A percentile compares a stretch with the other conserved stretches of the same genome.
phyloP scores from a whole-genome alignment of 352 stramenopile species.

The Phytophthora sp. region DNA sequence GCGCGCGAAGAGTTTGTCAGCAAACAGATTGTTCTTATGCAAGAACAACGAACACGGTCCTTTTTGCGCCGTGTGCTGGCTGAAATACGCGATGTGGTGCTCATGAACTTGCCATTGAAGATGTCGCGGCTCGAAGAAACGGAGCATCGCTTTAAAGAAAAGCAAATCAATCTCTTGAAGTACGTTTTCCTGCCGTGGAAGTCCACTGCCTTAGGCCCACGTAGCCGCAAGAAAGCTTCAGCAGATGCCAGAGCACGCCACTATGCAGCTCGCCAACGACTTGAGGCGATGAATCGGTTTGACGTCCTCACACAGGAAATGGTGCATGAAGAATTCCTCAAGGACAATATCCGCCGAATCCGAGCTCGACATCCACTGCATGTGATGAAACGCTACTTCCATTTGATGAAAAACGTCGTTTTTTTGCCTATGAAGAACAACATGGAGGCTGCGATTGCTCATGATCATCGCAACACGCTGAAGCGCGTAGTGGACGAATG shows the following conservation, averaged over 20 bases:
- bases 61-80: slow-evolving; percentile 59
- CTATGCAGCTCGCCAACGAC: slow-evolving; percentile 49
- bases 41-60: slow-evolving; percentile 40
- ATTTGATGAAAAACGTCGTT: slow-evolving; percentile 45
- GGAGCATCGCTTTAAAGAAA: slow-evolving; percentile 51
- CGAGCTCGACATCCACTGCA: slow-evolving; percentile 47
- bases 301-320: slow-evolving; percentile 78
- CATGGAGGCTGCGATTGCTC: slow-evolving; percentile 31
- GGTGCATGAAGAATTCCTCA: slow-evolving; percentile 81
- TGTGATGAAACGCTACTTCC: slow-evolving; percentile 54
- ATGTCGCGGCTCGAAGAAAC: slow-evolving; percentile 61
- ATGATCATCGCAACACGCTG: slow-evolving; percentile 47
- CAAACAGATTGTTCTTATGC: slow-evolving; percentile 52
- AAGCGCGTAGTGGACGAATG: slow-evolving; percentile 43
- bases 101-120: slow-evolving; percentile 72
- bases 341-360: slow-evolving; percentile 74
- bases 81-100: slow-evolving; percentile 69
- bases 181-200: slow-evolving; percentile 64
- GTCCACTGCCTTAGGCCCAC: slow-evolving; percentile 52
- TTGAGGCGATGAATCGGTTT: slow-evolving; percentile 69
- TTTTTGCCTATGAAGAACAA: slow-evolving; percentile 58
- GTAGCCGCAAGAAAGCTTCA: slow-evolving; percentile 60
- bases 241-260: slow-evolving; percentile 54
- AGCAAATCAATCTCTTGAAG: slow-evolving; percentile 46
- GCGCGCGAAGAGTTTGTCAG: slow-evolving; percentile 71